phyloP scores from a whole-genome alignment of 371 early-diverging fungal genomes.

The Syncephalastrum contaminatum region DNA sequence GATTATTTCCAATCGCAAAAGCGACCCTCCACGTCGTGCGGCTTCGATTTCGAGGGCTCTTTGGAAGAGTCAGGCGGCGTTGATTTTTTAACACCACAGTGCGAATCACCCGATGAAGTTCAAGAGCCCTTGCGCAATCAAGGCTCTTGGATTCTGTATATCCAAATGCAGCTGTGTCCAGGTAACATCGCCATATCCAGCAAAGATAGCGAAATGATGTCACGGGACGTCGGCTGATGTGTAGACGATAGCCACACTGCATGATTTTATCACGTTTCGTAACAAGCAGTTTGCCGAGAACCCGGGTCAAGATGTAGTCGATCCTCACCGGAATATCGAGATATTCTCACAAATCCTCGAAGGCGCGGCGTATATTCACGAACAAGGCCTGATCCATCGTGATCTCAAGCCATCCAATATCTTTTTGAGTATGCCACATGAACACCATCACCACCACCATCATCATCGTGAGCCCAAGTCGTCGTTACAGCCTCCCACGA shows the following conservation, averaged over 20 bases:
- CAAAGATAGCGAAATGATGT: too few species aligned
- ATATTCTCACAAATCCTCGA: slow-evolving; percentile 56
- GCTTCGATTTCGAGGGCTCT: too few species aligned
- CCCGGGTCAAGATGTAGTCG: slow-evolving; percentile 19
- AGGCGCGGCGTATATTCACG: slow-evolving; percentile 73
- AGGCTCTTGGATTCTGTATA: slow-evolving; percentile 64
- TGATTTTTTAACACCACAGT: too few species aligned
- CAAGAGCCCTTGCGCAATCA: background rate
- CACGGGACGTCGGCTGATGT: too few species aligned
- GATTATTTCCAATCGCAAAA: too few species aligned
- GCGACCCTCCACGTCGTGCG: too few species aligned
- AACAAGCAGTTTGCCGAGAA: slow-evolving; percentile 22
- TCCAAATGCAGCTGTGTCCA: slow-evolving; percentile 87
- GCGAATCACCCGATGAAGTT: too few species aligned
- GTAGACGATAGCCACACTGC: slow-evolving; percentile 32
- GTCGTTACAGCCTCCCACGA: too few species aligned
- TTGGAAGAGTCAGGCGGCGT: too few species aligned
- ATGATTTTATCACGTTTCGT: slow-evolving; percentile 38
- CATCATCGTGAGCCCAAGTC: slow-evolving; percentile 1
- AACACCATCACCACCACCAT: slow-evolving; percentile 1
- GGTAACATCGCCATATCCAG: slow-evolving; percentile 29
- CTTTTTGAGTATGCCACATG: slow-evolving; percentile 46
- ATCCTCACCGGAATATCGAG: slow-evolving; percentile 41
- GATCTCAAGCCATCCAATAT: slow-evolving; percentile 84
- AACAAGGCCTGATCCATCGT: slow-evolving; percentile 70